A percentile compares a stretch with the other conserved stretches of the same genome.
phyloP scores from a whole-genome alignment of 352 stramenopile species.

The Halophytophthora polymorphica region DNA sequence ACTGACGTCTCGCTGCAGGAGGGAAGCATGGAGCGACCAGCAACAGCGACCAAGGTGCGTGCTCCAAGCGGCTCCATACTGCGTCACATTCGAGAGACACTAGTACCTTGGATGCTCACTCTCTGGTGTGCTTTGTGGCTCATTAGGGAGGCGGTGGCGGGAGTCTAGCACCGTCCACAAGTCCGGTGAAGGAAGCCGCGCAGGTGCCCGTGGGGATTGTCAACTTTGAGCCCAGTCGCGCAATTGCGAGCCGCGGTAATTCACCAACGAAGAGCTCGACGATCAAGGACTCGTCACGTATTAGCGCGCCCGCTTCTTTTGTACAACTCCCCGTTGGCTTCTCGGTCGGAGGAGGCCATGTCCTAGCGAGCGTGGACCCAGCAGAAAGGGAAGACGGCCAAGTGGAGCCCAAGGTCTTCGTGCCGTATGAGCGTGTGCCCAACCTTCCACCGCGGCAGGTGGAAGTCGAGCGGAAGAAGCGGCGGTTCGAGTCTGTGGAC shows the following conservation, averaged over 20 bases:
- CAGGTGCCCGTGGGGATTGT: conserved; percentile 37
- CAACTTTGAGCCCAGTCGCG: conserved; percentile 55
- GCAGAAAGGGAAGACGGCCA: conserved; percentile 46
- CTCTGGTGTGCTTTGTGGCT: background rate
- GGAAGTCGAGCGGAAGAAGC: conserved; percentile 69
- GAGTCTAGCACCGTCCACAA: conserved; percentile 56
- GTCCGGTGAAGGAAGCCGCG: conserved; percentile 39
- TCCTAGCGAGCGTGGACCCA: conserved; percentile 35
- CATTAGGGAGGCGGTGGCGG: conserved; percentile 16
- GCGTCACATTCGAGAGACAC: background rate
- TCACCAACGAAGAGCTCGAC: conserved; percentile 28
- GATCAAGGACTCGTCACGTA: conserved; percentile 39
- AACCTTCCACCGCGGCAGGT: conserved; percentile 57
- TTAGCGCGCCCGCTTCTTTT: conserved; percentile 35
- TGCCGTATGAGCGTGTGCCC: conserved; percentile 57
- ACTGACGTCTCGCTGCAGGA: too few relatives aligned
- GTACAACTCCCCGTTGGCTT: conserved; percentile 36
- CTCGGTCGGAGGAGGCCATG: conserved; percentile 45
- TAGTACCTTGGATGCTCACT: conserved; percentile 3
- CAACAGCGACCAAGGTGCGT: too few relatives aligned
- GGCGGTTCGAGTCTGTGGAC: conserved; percentile 46
- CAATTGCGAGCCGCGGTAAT: conserved; percentile 10
- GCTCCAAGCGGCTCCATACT: too few relatives aligned
- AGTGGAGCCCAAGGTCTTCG: conserved; percentile 74
- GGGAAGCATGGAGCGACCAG: too few relatives aligned